Evolutionary conservation across 176 grass and related monocot genomes (phyloP).

Genomic region (Oryza meyeriana): DNA sequence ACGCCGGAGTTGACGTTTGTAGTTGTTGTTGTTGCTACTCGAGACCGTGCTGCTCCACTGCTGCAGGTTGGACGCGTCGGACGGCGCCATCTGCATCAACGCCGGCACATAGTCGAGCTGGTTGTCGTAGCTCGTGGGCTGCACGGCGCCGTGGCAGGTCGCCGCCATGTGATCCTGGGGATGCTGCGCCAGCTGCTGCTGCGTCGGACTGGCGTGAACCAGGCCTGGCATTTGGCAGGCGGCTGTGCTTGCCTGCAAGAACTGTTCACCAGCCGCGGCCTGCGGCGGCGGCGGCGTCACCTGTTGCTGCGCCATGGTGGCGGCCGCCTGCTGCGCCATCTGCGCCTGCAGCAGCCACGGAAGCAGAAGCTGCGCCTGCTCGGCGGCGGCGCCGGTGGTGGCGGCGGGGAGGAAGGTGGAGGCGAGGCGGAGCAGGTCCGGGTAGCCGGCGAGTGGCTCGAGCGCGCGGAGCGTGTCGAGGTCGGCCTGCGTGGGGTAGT

Average conservation of each 20-base stretch:
- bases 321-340: conserved; percentile 27
- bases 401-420: conserved; percentile 30
- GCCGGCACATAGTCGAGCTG: conserved; percentile 20
- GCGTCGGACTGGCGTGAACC: conserved; percentile 16
- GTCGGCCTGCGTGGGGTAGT: conserved; percentile 66
- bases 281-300: not conserved
- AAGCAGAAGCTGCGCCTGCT: conserved; percentile 15
- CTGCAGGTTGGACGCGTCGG: conserved; percentile 37
- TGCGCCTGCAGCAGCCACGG: conserved; percentile 49
- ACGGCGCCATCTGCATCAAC: conserved; percentile 38
- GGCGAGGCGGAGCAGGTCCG: conserved; percentile 64
- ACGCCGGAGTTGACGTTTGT: conserved; percentile 40
- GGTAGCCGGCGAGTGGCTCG: conserved; percentile 61
- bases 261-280: not conserved
- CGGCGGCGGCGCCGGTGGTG: not conserved
- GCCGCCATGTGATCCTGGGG: conserved; percentile 27
- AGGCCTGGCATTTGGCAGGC: conserved; percentile 37
- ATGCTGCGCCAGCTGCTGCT: conserved; percentile 16
- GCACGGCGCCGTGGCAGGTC: conserved; percentile 12
- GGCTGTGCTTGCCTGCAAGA: conserved; percentile 18
- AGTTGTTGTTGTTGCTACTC: conserved; percentile 32
- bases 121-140: not conserved
- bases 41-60: conserved; percentile 36
- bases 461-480: conserved; percentile 61
- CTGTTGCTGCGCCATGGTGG: conserved; percentile 1